These are phyloP conservation scores for Cyclotella cryptica DNA, from an alignment of 108 stramenopile genomes.

Conservation along the genomic window DNA sequence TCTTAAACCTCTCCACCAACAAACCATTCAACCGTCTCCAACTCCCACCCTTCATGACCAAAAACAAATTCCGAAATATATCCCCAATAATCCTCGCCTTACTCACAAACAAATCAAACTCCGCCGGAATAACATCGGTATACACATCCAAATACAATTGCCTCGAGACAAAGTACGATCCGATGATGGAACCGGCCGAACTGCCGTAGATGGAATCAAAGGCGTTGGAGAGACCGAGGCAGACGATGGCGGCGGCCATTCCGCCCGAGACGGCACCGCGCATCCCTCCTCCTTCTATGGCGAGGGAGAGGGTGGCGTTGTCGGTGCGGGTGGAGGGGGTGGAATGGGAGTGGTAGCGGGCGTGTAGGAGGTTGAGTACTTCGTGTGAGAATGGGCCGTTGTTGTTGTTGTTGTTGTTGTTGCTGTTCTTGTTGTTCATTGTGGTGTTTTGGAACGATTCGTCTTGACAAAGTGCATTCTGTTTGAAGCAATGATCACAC, in stretches of 20 bases:
- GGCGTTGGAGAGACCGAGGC: slow-evolving; percentile 74
- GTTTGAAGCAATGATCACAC: slow-evolving; percentile 7
- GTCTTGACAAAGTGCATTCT: background rate
- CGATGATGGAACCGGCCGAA: slow-evolving; percentile 80
- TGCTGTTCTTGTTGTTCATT: too few relatives aligned
- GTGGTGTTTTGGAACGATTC: background rate
- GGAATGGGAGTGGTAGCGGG: slow-evolving; percentile 58
- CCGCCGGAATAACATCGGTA: slow-evolving; percentile 70
- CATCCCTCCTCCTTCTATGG: slow-evolving; percentile 90
- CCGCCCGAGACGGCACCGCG: slow-evolving; percentile 78
- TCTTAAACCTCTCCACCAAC: slow-evolving; percentile 37
- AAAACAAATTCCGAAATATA: slow-evolving; percentile 49
- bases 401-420: too few relatives aligned
- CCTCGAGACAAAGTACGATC: slow-evolving; percentile 77
- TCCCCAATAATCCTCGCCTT: slow-evolving; percentile 55
- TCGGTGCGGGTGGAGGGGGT: slow-evolving; percentile 69
- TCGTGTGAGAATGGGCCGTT: slow-evolving; percentile 64
- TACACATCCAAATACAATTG: slow-evolving; percentile 88
- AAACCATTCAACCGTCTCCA: slow-evolving; percentile 37
- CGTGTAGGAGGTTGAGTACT: slow-evolving; percentile 67
- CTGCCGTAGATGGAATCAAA: slow-evolving; percentile 83
- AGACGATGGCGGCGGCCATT: slow-evolving; percentile 83
- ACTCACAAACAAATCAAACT: slow-evolving; percentile 70
- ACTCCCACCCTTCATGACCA: slow-evolving; percentile 22
- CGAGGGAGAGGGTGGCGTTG: slow-evolving; percentile 71